Evolutionary conservation across 768 basidiomycete genomes (phyloP).

Genomic region (Termitomyces eurrhizus): DNA sequence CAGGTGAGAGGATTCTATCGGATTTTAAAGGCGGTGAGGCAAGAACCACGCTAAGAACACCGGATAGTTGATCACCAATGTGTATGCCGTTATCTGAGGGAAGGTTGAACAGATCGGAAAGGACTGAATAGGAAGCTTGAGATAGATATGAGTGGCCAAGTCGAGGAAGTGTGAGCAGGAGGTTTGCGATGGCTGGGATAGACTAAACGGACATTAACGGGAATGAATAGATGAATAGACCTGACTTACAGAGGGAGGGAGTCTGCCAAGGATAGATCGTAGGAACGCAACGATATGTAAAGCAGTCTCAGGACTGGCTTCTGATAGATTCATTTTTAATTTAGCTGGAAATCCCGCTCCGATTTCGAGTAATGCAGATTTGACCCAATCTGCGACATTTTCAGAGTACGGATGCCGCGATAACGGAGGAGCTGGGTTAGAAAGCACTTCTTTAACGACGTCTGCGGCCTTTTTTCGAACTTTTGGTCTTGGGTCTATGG

Average conservation of each 20-base stretch:
- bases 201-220: slow-evolving; percentile 42
- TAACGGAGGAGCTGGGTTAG: slow-evolving; percentile 73
- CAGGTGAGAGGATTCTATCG: slow-evolving; percentile 63
- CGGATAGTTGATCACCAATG: slow-evolving; percentile 50
- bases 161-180: slow-evolving; percentile 79
- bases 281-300: slow-evolving; percentile 76
- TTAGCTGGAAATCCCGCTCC: slow-evolving; percentile 58
- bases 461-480: slow-evolving; percentile 91
- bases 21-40: slow-evolving; percentile 65
- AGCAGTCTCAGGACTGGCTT: slow-evolving; percentile 64
- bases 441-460: slow-evolving; percentile 73
- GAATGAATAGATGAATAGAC: slow-evolving; percentile 7
- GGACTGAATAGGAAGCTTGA: slow-evolving; percentile 79
- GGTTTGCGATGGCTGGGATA: slow-evolving; percentile 62
- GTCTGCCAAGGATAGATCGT: slow-evolving; percentile 52
- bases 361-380: slow-evolving; percentile 61
- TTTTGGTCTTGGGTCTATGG: slow-evolving; percentile 88
- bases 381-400: slow-evolving; percentile 76
- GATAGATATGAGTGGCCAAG: slow-evolving; percentile 88
- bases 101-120: slow-evolving; percentile 73
- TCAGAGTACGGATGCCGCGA: slow-evolving; percentile 83
- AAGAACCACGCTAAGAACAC: slow-evolving; percentile 64
- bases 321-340: slow-evolving; percentile 52
- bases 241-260: slow-evolving; percentile 64
- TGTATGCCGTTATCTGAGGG: slow-evolving; percentile 47